Percentiles rank a stretch among this genome's conserved stretches.
Conservation (phyloP, 2,329 filamentous ascomycete species). For the Cercospora janseana region DNA sequence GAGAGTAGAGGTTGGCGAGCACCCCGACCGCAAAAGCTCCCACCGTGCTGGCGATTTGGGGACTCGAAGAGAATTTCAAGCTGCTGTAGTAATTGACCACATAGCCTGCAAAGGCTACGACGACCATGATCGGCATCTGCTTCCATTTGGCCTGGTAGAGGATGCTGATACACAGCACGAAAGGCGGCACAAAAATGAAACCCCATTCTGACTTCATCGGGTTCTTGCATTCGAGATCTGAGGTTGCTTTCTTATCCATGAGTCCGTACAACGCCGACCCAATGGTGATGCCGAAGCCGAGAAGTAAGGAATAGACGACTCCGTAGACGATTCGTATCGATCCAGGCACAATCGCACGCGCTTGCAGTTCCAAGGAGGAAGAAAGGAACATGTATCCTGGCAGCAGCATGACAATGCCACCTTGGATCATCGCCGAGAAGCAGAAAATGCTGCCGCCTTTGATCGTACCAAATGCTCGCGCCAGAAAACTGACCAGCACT, state of each 20-base stretch:
- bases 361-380: constrained; percentile 49
- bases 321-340: constrained; percentile 53
- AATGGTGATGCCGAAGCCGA: constrained; percentile 53
- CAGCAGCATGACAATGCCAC: constrained; percentile 49
- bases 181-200: constrained; percentile 71
- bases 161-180: constrained; percentile 70
- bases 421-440: constrained; percentile 51
- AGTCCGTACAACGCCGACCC: constrained; percentile 50
- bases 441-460: constrained; percentile 44
- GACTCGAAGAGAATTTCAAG: constrained; percentile 64
- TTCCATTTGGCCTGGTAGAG: constrained; percentile 80
- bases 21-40: constrained; percentile 74
- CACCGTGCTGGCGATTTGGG: constrained; percentile 72
- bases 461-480: constrained; percentile 50
- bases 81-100: constrained; percentile 71
- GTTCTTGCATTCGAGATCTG: constrained; percentile 44
- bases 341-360: constrained; percentile 48
- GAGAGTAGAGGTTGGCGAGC: constrained; percentile 73
- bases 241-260: constrained; percentile 48
- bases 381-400: constrained; percentile 49
- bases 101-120: constrained; percentile 71
- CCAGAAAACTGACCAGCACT: constrained; percentile 49
- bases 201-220: constrained; percentile 54
- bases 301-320: constrained; percentile 53
- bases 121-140: constrained; percentile 71